Percentiles rank a stretch among this genome's conserved stretches.
Conservation (phyloP, 768 basidiomycete species). For the Russula foetens region DNA sequence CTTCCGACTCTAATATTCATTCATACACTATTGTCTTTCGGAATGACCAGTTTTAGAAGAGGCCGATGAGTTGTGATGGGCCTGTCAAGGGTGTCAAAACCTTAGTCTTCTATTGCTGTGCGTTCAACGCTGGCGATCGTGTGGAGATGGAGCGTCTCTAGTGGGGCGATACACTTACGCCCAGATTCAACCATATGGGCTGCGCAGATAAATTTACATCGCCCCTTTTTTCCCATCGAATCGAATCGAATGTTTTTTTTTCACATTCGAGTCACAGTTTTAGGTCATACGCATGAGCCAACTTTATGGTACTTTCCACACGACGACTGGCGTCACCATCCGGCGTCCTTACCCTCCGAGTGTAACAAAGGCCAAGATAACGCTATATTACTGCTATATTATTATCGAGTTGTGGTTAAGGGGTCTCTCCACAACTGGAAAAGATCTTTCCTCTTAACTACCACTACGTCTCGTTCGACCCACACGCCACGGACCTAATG, state of each 20-base stretch:
- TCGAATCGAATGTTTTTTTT: not conserved
- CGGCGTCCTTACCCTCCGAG: not conserved
- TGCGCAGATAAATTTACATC: not conserved
- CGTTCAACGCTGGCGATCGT: no score
- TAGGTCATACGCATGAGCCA: not conserved
- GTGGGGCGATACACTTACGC: no score
- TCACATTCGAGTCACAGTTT: not conserved
- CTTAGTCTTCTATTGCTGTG: not conserved
- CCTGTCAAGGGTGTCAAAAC: not conserved
- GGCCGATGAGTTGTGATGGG: not conserved
- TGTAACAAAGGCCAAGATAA: not conserved
- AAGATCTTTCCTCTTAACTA: not conserved
- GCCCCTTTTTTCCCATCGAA: not conserved
- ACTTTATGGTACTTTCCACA: not conserved
- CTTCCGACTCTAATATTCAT: no score
- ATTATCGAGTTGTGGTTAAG: not conserved
- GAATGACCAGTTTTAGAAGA: not conserved
- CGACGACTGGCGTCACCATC: slow-evolving; percentile 4
- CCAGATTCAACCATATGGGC: not conserved
- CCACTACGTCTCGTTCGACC: not conserved
- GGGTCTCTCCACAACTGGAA: not conserved
- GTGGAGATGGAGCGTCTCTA: no score
- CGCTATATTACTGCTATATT: not conserved
- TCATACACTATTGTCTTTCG: no score
- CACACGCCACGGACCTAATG: slow-evolving; percentile 29